These are phyloP conservation scores for Penicillium flavigenum DNA, from an alignment of 495 filamentous ascomycete genomes.

Conservation along the genomic window DNA sequence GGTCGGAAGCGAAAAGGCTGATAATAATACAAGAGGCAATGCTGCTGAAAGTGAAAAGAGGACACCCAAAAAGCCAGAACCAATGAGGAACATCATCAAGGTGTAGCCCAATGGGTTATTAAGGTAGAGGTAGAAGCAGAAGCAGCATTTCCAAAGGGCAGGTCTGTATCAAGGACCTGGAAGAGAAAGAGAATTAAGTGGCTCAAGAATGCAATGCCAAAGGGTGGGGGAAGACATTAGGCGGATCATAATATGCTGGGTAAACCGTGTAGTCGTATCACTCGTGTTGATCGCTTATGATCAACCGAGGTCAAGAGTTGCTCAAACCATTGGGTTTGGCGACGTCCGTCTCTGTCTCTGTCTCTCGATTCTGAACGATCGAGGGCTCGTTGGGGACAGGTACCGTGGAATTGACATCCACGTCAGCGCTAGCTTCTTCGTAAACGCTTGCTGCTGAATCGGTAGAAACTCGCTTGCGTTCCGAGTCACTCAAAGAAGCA, in stretches of 20 bases:
- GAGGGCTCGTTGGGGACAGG: neutral
- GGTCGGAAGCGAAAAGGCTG: slow-evolving; percentile 3
- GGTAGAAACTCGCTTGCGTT: slow-evolving; percentile 18
- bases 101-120: neutral
- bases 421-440: slow-evolving; percentile 25
- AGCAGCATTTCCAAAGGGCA: slow-evolving; percentile 1
- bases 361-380: slow-evolving; percentile 1
- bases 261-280: slow-evolving; percentile 18
- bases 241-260: slow-evolving; percentile 18
- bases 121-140: neutral
- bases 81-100: neutral
- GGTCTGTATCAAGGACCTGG: slow-evolving; percentile 11
- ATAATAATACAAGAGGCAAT: slow-evolving; percentile 20
- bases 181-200: slow-evolving; percentile 11
- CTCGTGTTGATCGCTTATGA: slow-evolving; percentile 12
- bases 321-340: slow-evolving; percentile 2
- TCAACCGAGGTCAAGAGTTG: slow-evolving; percentile 5
- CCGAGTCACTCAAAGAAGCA: slow-evolving; percentile 7
- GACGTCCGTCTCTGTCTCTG: neutral
- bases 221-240: slow-evolving; percentile 18
- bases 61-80: neutral
- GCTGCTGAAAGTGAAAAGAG: slow-evolving; percentile 7
- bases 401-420: neutral
- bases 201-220: slow-evolving; percentile 16
- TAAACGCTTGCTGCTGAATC: slow-evolving; percentile 29